Base-by-base conservation (phyloP, 169 alveolate genomes). In the Cryptosporidium xiaoi region DNA sequence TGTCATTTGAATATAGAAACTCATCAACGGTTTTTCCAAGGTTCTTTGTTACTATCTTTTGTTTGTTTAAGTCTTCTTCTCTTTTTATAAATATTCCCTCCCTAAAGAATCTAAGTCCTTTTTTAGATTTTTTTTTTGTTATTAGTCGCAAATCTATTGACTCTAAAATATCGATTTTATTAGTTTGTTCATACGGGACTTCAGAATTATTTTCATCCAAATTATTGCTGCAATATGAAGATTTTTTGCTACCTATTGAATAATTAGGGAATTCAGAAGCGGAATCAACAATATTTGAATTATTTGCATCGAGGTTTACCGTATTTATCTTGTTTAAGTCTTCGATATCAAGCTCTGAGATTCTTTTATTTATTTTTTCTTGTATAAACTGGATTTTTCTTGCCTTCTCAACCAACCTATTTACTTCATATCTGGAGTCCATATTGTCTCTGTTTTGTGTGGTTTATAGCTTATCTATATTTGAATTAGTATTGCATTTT, bases 1-100 rank as follows among this genome's bases (percentile, higher is more conserved):
- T 67, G 27, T 77, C 89, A 24, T 56, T 67, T 15, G 66, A 65
- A 20, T 31, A 56, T 58, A 84, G 50, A n/a, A 83, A 27, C n/a
- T 77, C 71, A 24, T 77, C 50, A 40, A 29, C 55, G 3, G 12
- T 33, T 7, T 16, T 83, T 53, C 20, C 65, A n/a, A 50, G 50
- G 65, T 48, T 67, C 66, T 33, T 83, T 4, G 85, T 20, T 15
- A 12, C 15, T 20, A 15, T 1, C 24, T 77, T 60, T 24, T 51
- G 50, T 20, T 77, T 46, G 46, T 77, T 56, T 60, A 60, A 40
- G n/a, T 56, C 77, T 13, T 13, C 20, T 44, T 77, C 87, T 36
- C 34, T 51, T 60, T 20, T 56, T 15, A 36, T 34, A 16, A 77
- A 62, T 44, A 20, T 31, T 5, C 87, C 87, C 13, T 56, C 58